Evolutionary conservation across 495 filamentous ascomycete genomes (phyloP), one percentile per base, ranked within the genome.

Genomic region (Daldinia vernicosa): DNA sequence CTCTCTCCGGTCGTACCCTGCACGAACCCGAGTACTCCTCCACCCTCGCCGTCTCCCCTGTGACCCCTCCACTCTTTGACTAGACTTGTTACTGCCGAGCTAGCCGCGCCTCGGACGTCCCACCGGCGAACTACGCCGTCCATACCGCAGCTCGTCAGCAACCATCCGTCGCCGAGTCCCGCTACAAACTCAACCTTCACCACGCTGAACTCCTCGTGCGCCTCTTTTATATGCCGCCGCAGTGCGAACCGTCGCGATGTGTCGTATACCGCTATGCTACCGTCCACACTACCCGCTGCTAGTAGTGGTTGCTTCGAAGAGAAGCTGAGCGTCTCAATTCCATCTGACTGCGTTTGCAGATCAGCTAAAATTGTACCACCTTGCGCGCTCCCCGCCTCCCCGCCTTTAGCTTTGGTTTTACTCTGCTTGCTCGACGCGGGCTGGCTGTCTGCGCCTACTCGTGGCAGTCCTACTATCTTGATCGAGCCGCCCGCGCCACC

Each of bases 181-280:
- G 77, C 63, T 24, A 94, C 84, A 79, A 98, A 99, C 66, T 97
- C 94, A 8, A 98, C 89, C 80, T 95, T 94, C 59, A 98, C 94
- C 12, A 98, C 92, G 14, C 91, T 88, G 67, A 84, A 88, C 37
- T 91, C 95, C 22, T 94, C 89, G 78, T 98, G 91, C 6, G 93
- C 95, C 33, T 90, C 91, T 61, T 83, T 81, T 60, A 97, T 92
- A 75, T 95, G 89, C 54, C 91, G 81, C 37, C 95, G 84, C 40
- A 95, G 85, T 0, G 94, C 92, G 74, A 96, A 98, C 5, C 90
- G 86, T 55, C 93, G 89, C 35, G 92, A 87, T 0, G 89, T 87
- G 79, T 99, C 96, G 74, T 92, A 98, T 6, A 99, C 84, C 17
- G 89, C 92, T 72, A 99, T 94, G 40, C 86, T 91, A 43, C 94